Evolutionary conservation across 805 yeast genomes (phyloP), one percentile per base, ranked within the genome.

Genomic region (Metschnikowia aberdeeniae): DNA sequence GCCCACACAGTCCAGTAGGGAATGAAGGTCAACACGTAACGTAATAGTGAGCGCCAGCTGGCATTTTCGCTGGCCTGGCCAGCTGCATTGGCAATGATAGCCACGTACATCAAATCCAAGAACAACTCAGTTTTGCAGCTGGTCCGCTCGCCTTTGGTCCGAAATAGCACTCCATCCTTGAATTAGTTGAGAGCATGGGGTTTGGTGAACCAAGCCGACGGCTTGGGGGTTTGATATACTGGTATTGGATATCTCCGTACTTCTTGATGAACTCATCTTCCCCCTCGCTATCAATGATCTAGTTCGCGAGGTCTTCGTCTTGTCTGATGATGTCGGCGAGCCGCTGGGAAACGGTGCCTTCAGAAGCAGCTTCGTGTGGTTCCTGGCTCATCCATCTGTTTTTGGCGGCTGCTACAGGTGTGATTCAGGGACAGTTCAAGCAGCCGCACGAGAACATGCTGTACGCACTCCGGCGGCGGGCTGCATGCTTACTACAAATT

Each of bases 1-100:
- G 72, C 60, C 86, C 87, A 82, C 19, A 81, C 76, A 17, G 72
- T 73, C 78, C 80, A 82, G n/a, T 80, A 73, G 0, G 84, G 85
- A 14, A 76, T 41, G 45, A 80, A 81, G 2, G 79, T 57, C 34
- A 81, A 53, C 5, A 78, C 43, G 55, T 80, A 81, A 50, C 69
- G 69, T 32, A 74, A 60, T 22, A 81, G 59, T 0, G 79, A 60
- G 3, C 56, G 57, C 32, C 82, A 82, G 14, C 69, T 59, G 27
- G 81, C 80, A 13, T 73, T 58, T 45, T 73, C 77, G 4, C 77
- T 68, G 0, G 82, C 82, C 35, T 62, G 61, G 4, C 77, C 69
- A 0, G 86, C 85, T 36, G 81, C 61, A 45, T 78, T 78, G 19
- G 84, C 77, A 26, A 79, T 77, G 38, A 82, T 76, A 3, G 84